These are phyloP conservation scores for Osmanthus fragrans DNA, from an alignment of 257 asterid genomes.

Conservation along the genomic window DNA sequence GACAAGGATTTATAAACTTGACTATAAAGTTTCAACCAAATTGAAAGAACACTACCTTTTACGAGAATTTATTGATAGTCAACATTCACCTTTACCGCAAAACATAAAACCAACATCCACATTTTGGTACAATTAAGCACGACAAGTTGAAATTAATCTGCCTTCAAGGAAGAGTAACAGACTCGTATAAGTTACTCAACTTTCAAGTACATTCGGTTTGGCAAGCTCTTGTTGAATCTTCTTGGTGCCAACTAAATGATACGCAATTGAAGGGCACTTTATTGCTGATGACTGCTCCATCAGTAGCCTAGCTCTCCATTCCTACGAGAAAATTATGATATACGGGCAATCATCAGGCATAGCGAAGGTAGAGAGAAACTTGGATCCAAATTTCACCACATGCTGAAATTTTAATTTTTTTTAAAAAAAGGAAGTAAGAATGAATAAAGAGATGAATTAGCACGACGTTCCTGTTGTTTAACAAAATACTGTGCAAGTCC, in stretches of 20 bases:
- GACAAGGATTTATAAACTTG: background rate
- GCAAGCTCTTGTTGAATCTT: slow-evolving; percentile 99
- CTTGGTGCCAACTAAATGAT: slow-evolving; percentile 94
- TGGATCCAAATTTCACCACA: background rate
- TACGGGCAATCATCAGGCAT: background rate
- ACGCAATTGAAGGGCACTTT: slow-evolving; percentile 96
- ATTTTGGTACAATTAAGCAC: background rate
- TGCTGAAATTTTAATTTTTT: background rate
- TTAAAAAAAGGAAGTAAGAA: background rate
- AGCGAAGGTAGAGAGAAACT: background rate
- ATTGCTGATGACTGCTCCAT: slow-evolving; percentile 86
- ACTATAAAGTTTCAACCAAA: slow-evolving; percentile 1
- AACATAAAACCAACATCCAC: background rate
- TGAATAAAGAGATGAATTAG: background rate
- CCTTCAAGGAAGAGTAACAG: background rate
- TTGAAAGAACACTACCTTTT: background rate
- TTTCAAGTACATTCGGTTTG: slow-evolving; percentile 84
- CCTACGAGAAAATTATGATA: slow-evolving; percentile 43
- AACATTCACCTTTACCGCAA: background rate
- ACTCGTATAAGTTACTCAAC: slow-evolving; percentile 34
- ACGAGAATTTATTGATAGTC: background rate
- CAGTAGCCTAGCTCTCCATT: slow-evolving; percentile 87
- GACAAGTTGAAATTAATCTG: background rate
- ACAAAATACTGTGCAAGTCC: background rate
- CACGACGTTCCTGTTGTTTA: background rate